These are phyloP conservation scores for Strobilomyces dryophilus DNA, from an alignment of 768 basidiomycete genomes.

Conservation along the genomic window DNA sequence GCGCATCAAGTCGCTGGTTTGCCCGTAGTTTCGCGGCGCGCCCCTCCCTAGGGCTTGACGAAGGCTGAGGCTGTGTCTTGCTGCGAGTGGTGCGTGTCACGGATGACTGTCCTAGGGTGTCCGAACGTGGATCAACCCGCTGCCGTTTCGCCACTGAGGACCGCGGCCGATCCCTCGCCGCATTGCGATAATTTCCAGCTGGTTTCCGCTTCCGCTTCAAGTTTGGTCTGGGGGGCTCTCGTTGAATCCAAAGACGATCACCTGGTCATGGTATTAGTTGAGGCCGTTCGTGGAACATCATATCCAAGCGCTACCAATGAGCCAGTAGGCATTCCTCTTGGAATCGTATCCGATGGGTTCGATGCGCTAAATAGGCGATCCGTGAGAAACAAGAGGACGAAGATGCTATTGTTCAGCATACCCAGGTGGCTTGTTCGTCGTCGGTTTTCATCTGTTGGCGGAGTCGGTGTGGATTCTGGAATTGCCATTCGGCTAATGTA, in stretches of 20 bases:
- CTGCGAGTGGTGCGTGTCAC: slow-evolving; percentile 11
- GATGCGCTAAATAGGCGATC: slow-evolving; percentile 52
- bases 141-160: slow-evolving; percentile 24
- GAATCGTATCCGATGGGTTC: slow-evolving; percentile 84
- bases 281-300: not conserved
- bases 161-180: slow-evolving; percentile 18
- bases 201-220: slow-evolving; percentile 42
- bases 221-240: slow-evolving; percentile 49
- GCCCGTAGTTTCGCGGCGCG: slow-evolving; percentile 71
- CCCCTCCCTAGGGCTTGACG: slow-evolving; percentile 40
- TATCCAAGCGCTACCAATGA: slow-evolving; percentile 61
- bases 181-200: slow-evolving; percentile 13
- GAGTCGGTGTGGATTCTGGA: slow-evolving; percentile 69
- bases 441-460: slow-evolving; percentile 73
- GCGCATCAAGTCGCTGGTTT: slow-evolving; percentile 62
- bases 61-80: slow-evolving; percentile 10
- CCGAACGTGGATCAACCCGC: slow-evolving; percentile 12
- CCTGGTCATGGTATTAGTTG: slow-evolving; percentile 36
- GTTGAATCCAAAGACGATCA: slow-evolving; percentile 85
- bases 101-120: slow-evolving; percentile 3
- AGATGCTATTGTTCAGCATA: slow-evolving; percentile 32
- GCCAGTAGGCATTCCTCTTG: slow-evolving; percentile 77
- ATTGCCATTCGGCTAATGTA: slow-evolving; percentile 80
- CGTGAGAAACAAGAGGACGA: not conserved
- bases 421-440: slow-evolving; percentile 77